A percentile compares a stretch with the other conserved stretches of the same genome.
Evolutionary conservation across 2,329 filamentous ascomycete species (phyloP).

Genomic region (Fusarium sp.): DNA sequence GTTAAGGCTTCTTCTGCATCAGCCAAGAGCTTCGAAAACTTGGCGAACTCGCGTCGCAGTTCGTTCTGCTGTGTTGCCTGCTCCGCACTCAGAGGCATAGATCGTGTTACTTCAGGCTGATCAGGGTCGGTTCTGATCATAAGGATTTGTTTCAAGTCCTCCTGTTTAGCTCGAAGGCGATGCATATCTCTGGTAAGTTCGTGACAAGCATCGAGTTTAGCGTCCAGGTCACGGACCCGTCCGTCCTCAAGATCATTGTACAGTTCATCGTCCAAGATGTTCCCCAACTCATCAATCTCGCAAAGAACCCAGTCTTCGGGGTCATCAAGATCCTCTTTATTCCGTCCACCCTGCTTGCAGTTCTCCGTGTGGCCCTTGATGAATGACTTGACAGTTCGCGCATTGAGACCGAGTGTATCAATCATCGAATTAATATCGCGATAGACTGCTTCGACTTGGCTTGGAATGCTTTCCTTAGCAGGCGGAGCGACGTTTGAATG

Average conservation of each 20-base stretch:
- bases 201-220: conserved; percentile 74
- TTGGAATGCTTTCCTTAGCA: conserved; percentile 65
- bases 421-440: conserved; percentile 94
- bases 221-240: conserved; percentile 72
- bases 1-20: conserved; percentile 84
- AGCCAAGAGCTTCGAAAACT: conserved; percentile 76
- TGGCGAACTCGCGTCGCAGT: conserved; percentile 77
- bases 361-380: conserved; percentile 73
- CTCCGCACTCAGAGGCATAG: conserved; percentile 83
- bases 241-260: conserved; percentile 71
- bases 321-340: conserved; percentile 73
- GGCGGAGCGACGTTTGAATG: conserved; percentile 64
- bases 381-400: conserved; percentile 70
- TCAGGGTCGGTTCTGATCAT: conserved; percentile 74
- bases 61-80: conserved; percentile 86
- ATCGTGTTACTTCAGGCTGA: conserved; percentile 69
- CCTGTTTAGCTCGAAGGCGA: conserved; percentile 77
- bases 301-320: conserved; percentile 77
- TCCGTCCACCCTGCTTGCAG: conserved; percentile 63
- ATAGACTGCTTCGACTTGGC: conserved; percentile 74
- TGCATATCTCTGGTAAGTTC: conserved; percentile 75
- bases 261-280: conserved; percentile 71
- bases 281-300: conserved; percentile 76
- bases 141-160: conserved; percentile 81
- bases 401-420: conserved; percentile 88